A percentile compares a stretch with the other conserved stretches of the same genome.
Conservation (phyloP, 768 basidiomycete species). For the Podaxis sp. region DNA sequence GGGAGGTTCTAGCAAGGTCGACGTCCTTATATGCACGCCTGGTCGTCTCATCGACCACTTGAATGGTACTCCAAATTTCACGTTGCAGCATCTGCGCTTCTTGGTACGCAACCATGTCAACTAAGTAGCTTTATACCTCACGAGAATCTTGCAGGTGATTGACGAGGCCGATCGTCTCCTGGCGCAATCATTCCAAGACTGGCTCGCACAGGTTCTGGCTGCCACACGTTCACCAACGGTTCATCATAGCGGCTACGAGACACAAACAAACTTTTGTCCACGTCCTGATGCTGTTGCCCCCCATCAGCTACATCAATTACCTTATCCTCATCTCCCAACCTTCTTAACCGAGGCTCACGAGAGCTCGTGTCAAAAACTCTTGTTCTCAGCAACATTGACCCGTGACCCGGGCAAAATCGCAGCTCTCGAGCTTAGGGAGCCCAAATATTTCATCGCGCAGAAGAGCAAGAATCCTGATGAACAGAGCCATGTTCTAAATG, state of each 20-base stretch:
- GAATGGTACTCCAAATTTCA: slow-evolving; percentile 83
- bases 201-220: slow-evolving; percentile 81
- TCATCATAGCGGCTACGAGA: background rate
- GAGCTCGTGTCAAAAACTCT: slow-evolving; percentile 85
- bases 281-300: slow-evolving; percentile 63
- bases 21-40: slow-evolving; percentile 94
- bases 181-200: slow-evolving; percentile 94
- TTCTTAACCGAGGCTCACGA: slow-evolving; percentile 57
- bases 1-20: slow-evolving; percentile 89
- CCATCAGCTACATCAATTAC: slow-evolving; percentile 45
- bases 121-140: background rate
- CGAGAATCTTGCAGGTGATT: slow-evolving; percentile 60
- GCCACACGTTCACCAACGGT: slow-evolving; percentile 48
- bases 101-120: slow-evolving; percentile 50
- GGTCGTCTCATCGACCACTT: slow-evolving; percentile 95
- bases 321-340: slow-evolving; percentile 37
- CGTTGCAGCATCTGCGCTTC: slow-evolving; percentile 93
- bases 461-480: slow-evolving; percentile 36
- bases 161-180: slow-evolving; percentile 98
- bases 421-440: slow-evolving; percentile 70
- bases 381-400: slow-evolving; percentile 96
- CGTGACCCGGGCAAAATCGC: slow-evolving; percentile 92
- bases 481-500: slow-evolving; percentile 40
- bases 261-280: slow-evolving; percentile 14
- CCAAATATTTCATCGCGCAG: slow-evolving; percentile 89